Evolutionary conservation across 177 flowering plant species (phyloP), one percentile per base, ranked within the genome.

Genomic region (Vitis hybrid): DNA sequence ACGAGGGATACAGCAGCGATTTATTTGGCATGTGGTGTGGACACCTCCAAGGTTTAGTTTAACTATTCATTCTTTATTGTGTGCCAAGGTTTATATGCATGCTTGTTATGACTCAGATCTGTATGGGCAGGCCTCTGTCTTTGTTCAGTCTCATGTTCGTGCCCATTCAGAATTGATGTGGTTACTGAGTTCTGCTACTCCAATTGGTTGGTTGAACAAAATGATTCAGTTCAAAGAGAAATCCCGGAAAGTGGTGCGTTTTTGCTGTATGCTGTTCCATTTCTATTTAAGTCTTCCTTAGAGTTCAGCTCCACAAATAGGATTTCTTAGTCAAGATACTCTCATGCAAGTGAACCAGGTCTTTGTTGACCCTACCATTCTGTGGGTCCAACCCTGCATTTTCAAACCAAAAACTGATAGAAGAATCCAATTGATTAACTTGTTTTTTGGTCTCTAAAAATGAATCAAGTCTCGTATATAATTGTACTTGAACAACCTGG

Each of bases 181-280:
- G 98, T 72, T 93, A 56, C 83, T 95, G 69, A 91, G 97, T 82
- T 81, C 94, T 72, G 83, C 87, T 10, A 88, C 98, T 18, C 95
- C 98, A 56, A 80, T 95, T 82, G 98, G 98, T 74, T 86, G 98
- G 96, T 87, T 95, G 50, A 90, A 89, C 78, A 88, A 77, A 81
- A 95, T 95, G 99, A 95, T 91, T 57, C 99, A 95, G 80, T 95
- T 95, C 70, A 95, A 93, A 79, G 98, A 95, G 86, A 95, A 93
- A 84, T 93, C 98, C 18, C 88, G 88, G 67, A 91, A 93, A 84
- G 89, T 79, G 88, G 98, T 95, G 76, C 65, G 88, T 82, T 67
- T 76, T 77, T 64, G 12, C 64, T 76, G 69, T 69, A 72, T 62
- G 74, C 21, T 31, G 61, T 71, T 67, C 45, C 53, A 48, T 71